phyloP scores from a whole-genome alignment of 768 basidiomycete species.

The Coprinopsis sp. region DNA sequence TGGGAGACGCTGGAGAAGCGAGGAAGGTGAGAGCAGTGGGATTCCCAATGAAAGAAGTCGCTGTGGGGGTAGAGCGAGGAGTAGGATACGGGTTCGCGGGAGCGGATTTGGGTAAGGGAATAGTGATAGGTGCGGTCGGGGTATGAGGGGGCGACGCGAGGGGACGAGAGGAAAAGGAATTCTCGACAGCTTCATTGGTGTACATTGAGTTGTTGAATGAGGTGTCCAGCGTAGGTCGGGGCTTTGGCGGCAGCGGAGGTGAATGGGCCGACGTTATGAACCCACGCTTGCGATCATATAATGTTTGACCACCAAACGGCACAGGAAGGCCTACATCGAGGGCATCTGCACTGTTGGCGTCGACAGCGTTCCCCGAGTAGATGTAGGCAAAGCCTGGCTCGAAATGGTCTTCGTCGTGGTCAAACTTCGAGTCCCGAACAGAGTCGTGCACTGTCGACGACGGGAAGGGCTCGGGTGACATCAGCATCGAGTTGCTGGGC shows the following conservation, averaged over 20 bases:
- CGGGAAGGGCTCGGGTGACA: background rate
- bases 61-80: conserved; percentile 9
- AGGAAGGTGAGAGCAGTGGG: background rate
- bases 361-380: background rate
- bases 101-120: conserved; percentile 4
- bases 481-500: conserved; percentile 1
- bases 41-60: conserved; percentile 3
- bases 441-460: background rate
- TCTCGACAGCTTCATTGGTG: conserved; percentile 7
- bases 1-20: background rate
- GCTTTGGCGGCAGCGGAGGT: background rate
- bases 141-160: conserved; percentile 2
- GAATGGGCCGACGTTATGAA: background rate
- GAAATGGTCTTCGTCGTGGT: conserved; percentile 2
- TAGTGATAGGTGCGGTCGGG: conserved; percentile 5
- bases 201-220: conserved; percentile 1
- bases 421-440: conserved; percentile 7
- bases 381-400: conserved; percentile 12
- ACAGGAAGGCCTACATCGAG: conserved; percentile 6
- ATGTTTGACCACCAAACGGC: conserved; percentile 1
- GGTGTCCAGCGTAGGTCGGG: background rate
- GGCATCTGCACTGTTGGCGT: background rate
- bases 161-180: conserved; percentile 1
- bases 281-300: background rate
- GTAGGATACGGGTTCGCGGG: conserved; percentile 10